phyloP scores from a whole-genome alignment of 2,329 filamentous ascomycete genomes.

The Aschersonia sp. region DNA sequence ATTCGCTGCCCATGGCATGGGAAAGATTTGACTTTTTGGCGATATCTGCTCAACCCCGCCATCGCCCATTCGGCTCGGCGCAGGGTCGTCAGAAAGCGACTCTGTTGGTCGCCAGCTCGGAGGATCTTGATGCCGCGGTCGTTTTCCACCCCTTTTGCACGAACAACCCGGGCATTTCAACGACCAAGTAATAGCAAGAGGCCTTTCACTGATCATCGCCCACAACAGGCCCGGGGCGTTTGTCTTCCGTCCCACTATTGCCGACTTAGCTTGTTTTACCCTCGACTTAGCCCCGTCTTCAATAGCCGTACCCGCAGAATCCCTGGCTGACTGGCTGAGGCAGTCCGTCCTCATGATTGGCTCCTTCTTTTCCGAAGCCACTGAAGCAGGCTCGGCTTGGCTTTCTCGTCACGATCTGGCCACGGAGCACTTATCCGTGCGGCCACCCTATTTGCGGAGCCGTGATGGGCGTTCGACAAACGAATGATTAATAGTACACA shows the following conservation, averaged over 20 bases:
- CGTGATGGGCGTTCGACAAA: not conserved
- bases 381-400: not conserved
- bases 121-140: no score
- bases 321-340: not conserved
- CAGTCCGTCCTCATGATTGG: not conserved
- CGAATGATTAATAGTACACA: not conserved
- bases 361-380: not conserved
- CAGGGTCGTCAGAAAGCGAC: not conserved
- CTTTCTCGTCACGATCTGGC: no score
- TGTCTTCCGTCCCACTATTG: slow-evolving; percentile 1
- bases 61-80: not conserved
- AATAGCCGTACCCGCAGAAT: not conserved
- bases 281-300: not conserved
- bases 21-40: not conserved
- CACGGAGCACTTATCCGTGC: no score
- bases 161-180: not conserved
- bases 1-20: not conserved
- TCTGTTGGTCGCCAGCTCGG: no score
- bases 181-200: no score
- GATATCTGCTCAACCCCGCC: not conserved
- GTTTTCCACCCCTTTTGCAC: no score
- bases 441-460: not conserved
- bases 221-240: not conserved
- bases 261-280: slow-evolving; percentile 1
- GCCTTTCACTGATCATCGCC: not conserved